phyloP scores from a whole-genome alignment of 768 basidiomycete species.

The Peribolospora baueri region DNA sequence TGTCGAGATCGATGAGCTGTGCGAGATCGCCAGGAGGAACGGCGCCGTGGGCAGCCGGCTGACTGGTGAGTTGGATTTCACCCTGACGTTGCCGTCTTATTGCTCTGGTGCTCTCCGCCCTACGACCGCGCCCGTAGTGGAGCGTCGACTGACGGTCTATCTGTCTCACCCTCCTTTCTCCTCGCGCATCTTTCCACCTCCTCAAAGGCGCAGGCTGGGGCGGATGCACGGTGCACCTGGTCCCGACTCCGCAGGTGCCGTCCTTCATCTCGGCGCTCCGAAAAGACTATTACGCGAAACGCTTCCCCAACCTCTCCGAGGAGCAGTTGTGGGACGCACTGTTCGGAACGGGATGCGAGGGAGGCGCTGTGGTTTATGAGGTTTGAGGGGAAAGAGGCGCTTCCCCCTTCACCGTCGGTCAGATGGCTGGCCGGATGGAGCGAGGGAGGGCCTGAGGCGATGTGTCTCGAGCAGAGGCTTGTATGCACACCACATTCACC shows the following conservation, averaged over 20 bases:
- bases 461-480: no score
- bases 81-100: not conserved
- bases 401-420: not conserved
- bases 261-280: conserved; percentile 39
- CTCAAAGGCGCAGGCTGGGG: conserved; percentile 64
- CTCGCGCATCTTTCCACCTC: not conserved
- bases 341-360: conserved; percentile 62
- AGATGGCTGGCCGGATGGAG: not conserved
- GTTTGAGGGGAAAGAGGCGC: not conserved
- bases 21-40: conserved; percentile 34
- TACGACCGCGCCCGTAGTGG: not conserved
- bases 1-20: conserved; percentile 48
- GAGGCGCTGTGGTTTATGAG: conserved; percentile 37
- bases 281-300: conserved; percentile 27
- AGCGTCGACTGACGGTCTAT: not conserved
- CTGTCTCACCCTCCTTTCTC: not conserved
- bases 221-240: conserved; percentile 63
- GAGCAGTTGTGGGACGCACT: conserved; percentile 39
- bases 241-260: conserved; percentile 37
- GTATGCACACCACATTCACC: no score
- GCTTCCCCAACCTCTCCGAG: conserved; percentile 38
- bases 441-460: no score
- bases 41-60: conserved; percentile 61
- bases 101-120: not conserved
- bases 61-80: conserved; percentile 32